Evolutionary conservation across 257 asterid genomes (phyloP), one percentile per base, ranked within the genome.

Genomic region (Gentiana dahurica): DNA sequence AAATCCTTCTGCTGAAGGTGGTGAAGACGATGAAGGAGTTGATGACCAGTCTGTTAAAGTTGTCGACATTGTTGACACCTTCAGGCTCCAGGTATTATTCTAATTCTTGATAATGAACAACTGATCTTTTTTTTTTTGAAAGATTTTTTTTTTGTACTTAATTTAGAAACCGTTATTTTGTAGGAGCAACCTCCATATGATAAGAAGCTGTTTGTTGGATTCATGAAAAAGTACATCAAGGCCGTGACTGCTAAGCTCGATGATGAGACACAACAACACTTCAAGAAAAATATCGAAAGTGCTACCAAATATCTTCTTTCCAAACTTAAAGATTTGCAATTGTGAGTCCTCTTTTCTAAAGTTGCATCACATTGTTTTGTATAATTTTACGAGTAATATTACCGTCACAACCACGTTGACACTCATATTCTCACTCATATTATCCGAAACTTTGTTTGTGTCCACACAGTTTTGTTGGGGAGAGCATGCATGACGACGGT

Each of bases 141-240:
- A 1, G 51, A 11, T 32, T 64, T 3, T 24, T 24, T 24, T 24
- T 24, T 24, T 24, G 24, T 24, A 24, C 24, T 24, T 24, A 24
- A 6, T 5, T 15, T 51, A 24, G 1, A 24, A 24, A 8, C 12
- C 10, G 4, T 24, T 8, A 34, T 39, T 7, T 46, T 76, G 34
- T 53, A 89, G 97, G 97, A 89, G 65, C 95, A 89, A 89, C 97
- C 97, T 15, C 61, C 95, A 12, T 89, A 77, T 15, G 90, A 86
- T 73, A 89, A 84, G 82, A 89, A 89, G 75, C 83, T 58, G 36
- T 89, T 89, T 45, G 70, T 84, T 51, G 75, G 65, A 0, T 79
- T 37, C 69, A 73, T 86, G 4, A 89, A 89, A 76, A 86, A 71
- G 59, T 86, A 86, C 71, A 84, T 89, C 72, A 84, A 89, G 70